Evolutionary conservation across 495 filamentous ascomycete species (phyloP).

Genomic region (Xylaria palmicola): DNA sequence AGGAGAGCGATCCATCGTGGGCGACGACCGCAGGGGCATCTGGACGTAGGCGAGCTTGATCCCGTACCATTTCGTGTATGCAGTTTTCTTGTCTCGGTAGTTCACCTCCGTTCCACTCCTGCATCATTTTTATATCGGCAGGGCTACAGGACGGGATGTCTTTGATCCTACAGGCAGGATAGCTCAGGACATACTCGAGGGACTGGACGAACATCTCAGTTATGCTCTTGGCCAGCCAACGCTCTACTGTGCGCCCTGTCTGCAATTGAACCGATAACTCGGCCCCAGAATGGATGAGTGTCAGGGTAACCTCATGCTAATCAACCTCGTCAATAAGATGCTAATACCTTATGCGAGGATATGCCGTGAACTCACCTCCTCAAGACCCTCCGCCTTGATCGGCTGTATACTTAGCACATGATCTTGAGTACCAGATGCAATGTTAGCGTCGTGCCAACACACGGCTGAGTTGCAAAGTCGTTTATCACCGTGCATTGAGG

Average conservation of each 20-base stretch:
- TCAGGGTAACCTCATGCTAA: background rate
- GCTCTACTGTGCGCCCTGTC: background rate
- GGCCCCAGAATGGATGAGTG: background rate
- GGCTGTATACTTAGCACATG: background rate
- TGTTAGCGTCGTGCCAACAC: background rate
- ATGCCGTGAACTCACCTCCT: background rate
- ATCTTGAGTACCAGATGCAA: background rate
- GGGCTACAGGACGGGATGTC: background rate
- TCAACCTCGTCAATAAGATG: background rate
- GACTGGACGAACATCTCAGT: slow-evolving; percentile 1
- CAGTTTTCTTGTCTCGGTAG: slow-evolving; percentile 3
- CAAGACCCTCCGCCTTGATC: background rate
- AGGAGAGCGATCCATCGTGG: slow-evolving; percentile 4
- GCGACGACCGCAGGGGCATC: slow-evolving; percentile 5
- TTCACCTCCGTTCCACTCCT: slow-evolving; percentile 2
- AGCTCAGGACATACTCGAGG: background rate
- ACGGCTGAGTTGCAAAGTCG: background rate
- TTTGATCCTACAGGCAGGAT: background rate
- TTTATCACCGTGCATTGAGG: background rate
- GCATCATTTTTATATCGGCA: background rate
- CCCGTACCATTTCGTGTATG: slow-evolving; percentile 6
- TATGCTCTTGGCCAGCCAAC: background rate
- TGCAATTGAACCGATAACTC: background rate
- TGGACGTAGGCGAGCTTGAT: background rate
- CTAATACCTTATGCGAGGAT: background rate